A percentile compares a stretch with the other conserved stretches of the same genome.
Conservation (phyloP, 768 basidiomycete genomes). For the Hypholoma sublateritium region DNA sequence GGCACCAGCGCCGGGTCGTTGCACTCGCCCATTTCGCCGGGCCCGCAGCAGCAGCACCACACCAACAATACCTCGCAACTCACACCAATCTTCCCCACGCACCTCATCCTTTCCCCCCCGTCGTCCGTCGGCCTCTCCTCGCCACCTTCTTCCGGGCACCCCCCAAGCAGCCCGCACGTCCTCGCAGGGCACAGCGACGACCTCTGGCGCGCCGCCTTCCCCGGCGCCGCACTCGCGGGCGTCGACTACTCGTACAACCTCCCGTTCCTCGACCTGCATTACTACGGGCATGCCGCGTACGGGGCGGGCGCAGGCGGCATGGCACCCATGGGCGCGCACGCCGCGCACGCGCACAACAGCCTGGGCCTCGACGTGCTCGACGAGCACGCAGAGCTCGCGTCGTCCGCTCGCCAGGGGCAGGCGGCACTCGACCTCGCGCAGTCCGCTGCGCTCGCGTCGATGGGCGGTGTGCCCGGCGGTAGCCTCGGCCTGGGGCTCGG, state of each 20-base stretch:
- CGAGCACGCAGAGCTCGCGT: slow-evolving; percentile 12
- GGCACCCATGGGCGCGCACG: not conserved
- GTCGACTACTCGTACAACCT: slow-evolving; percentile 39
- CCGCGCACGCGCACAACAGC: not conserved
- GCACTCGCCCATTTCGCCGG: slow-evolving; percentile 6
- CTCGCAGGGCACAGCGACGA: slow-evolving; percentile 1
- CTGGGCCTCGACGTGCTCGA: slow-evolving; percentile 13
- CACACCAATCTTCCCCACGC: slow-evolving; percentile 6
- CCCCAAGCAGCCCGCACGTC: not conserved
- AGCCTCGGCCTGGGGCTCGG: slow-evolving; percentile 3
- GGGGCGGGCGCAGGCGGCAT: not conserved
- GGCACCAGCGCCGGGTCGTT: not conserved
- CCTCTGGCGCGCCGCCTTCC: slow-evolving; percentile 9
- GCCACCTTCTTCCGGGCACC: not conserved
- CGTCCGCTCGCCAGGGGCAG: slow-evolving; percentile 25
- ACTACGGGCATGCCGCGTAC: slow-evolving; percentile 22
- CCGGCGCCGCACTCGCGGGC: not conserved
- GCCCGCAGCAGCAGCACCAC: slow-evolving; percentile 1
- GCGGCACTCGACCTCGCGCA: slow-evolving; percentile 38
- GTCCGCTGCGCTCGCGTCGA: slow-evolving; percentile 16
- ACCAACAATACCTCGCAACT: slow-evolving; percentile 5
- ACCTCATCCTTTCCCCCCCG: slow-evolving; percentile 5
- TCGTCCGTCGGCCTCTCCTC: slow-evolving; percentile 3
- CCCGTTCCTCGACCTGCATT: slow-evolving; percentile 75
- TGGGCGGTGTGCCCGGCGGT: not conserved